Conservation (phyloP, 2,329 filamentous ascomycete genomes). For the Trichoderma sp. region DNA sequence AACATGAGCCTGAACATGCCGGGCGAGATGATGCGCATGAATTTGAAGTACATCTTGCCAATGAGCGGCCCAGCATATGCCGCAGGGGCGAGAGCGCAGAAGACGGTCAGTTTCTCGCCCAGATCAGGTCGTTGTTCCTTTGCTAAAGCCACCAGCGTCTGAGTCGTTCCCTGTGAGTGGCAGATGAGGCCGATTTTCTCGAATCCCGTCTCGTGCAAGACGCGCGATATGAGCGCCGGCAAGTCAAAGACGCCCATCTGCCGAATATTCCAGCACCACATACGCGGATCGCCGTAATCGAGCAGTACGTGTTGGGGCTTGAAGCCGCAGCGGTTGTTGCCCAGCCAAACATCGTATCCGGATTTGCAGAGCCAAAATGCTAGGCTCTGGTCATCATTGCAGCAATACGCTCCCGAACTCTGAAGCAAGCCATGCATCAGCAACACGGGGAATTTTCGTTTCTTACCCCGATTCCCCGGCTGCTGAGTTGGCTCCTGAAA, state of each 20-base stretch:
- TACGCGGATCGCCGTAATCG: constrained; percentile 72
- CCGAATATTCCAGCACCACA: constrained; percentile 96
- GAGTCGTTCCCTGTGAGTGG: constrained; percentile 88
- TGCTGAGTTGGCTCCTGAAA: constrained; percentile 49
- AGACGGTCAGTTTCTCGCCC: constrained; percentile 78
- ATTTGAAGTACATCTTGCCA: constrained; percentile 84
- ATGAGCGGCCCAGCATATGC: constrained; percentile 86
- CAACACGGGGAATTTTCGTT: constrained; percentile 74
- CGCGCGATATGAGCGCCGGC: constrained; percentile 73
- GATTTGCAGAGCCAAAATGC: constrained; percentile 91
- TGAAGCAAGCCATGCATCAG: constrained; percentile 88
- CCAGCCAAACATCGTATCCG: constrained; percentile 93
- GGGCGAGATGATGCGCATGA: constrained; percentile 79
- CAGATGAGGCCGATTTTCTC: constrained; percentile 77
- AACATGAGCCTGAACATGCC: constrained; percentile 77
- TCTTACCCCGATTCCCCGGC: constrained; percentile 36
- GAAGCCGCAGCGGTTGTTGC: constrained; percentile 89
- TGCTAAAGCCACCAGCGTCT: constrained; percentile 82
- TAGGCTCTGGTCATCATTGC: constrained; percentile 83
- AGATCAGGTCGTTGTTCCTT: constrained; percentile 87
- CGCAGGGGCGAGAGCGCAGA: constrained; percentile 86
- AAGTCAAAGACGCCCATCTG: constrained; percentile 92
- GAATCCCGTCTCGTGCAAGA: constrained; percentile 79
- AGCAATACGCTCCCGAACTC: constrained; percentile 82
- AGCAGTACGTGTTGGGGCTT: constrained; percentile 71